A percentile compares a stretch with the other conserved stretches of the same genome.
These are phyloP conservation scores for Macrophomina tecta DNA, from an alignment of 2,329 filamentous ascomycete genomes.

Conservation along the genomic window DNA sequence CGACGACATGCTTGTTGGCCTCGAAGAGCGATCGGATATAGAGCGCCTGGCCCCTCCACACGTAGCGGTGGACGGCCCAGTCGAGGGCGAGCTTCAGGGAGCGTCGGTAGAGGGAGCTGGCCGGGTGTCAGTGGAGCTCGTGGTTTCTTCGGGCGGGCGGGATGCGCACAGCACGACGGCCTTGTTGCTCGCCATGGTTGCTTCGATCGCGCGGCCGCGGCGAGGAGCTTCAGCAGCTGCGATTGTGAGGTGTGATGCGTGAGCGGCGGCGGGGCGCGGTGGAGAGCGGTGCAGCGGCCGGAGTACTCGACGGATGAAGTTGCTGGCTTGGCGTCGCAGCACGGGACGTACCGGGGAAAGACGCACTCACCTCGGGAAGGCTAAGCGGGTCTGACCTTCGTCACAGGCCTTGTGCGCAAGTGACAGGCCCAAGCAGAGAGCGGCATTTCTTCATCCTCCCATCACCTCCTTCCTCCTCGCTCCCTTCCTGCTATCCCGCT, in stretches of 20 bases:
- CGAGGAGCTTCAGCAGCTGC: slow-evolving; percentile 12
- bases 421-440: slow-evolving; percentile 19
- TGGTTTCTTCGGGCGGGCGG: slow-evolving; percentile 30
- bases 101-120: slow-evolving; percentile 81
- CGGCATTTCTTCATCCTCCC: slow-evolving; percentile 24
- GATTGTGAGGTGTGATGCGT: slow-evolving; percentile 37
- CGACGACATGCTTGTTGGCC: slow-evolving; percentile 82
- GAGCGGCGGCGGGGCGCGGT: slow-evolving; percentile 9
- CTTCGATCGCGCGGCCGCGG: slow-evolving; percentile 26
- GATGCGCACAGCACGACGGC: slow-evolving; percentile 42
- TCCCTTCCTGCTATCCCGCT: slow-evolving; percentile 4
- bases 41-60: slow-evolving; percentile 95
- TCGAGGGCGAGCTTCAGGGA: slow-evolving; percentile 92
- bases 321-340: slow-evolving; percentile 38
- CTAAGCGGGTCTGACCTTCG: slow-evolving; percentile 25
- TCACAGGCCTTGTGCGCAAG: slow-evolving; percentile 24
- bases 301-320: slow-evolving; percentile 28
- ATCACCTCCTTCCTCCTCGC: slow-evolving; percentile 25
- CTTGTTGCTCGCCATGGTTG: slow-evolving; percentile 49
- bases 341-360: slow-evolving; percentile 20
- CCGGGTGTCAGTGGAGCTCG: slow-evolving; percentile 37
- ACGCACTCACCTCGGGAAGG: not conserved
- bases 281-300: slow-evolving; percentile 30
- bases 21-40: slow-evolving; percentile 97
- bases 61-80: slow-evolving; percentile 89